phyloP scores from a whole-genome alignment of 192 early-diverging fungal species.

The Entomortierella beljakovae region DNA sequence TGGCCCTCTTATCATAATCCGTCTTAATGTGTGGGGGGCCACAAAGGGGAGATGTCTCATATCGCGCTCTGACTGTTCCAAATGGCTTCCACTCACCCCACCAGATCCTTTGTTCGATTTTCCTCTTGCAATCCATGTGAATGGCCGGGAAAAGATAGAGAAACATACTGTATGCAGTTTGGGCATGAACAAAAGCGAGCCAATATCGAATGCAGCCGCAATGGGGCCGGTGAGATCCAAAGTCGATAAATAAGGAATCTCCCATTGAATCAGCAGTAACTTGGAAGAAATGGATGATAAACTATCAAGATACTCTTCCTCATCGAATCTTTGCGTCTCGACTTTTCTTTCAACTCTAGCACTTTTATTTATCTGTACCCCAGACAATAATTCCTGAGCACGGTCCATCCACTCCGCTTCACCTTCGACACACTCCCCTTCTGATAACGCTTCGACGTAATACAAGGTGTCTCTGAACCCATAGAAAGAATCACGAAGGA shows the following conservation, averaged over 20 bases:
- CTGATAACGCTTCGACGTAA: conserved; percentile 16
- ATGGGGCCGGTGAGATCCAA: conserved; percentile 28
- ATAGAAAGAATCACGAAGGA: conserved; percentile 37
- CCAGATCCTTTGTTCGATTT: neutral
- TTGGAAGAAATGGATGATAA: conserved; percentile 11
- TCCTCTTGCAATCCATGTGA: conserved; percentile 2
- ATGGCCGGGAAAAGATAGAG: conserved; percentile 4
- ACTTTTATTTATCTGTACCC: neutral
- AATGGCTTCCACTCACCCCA: neutral
- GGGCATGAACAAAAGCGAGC: conserved; percentile 29
- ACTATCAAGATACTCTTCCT: conserved; percentile 4
- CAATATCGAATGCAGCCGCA: conserved; percentile 24
- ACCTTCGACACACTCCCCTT: conserved; percentile 8
- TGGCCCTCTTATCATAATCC: conserved; percentile 33
- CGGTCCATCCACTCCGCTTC: conserved; percentile 33
- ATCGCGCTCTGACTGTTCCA: neutral
- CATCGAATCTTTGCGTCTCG: neutral
- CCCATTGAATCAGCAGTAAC: conserved; percentile 21
- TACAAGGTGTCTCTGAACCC: conserved; percentile 25
- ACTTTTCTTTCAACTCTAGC: neutral
- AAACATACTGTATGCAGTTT: conserved; percentile 20
- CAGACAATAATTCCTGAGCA: neutral
- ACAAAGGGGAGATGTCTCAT: conserved; percentile 20
- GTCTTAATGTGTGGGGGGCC: neutral
- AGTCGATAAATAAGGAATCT: conserved; percentile 2